Base-by-base conservation (phyloP, 352 stramenopile species). In the Pythium brachiatum region DNA sequence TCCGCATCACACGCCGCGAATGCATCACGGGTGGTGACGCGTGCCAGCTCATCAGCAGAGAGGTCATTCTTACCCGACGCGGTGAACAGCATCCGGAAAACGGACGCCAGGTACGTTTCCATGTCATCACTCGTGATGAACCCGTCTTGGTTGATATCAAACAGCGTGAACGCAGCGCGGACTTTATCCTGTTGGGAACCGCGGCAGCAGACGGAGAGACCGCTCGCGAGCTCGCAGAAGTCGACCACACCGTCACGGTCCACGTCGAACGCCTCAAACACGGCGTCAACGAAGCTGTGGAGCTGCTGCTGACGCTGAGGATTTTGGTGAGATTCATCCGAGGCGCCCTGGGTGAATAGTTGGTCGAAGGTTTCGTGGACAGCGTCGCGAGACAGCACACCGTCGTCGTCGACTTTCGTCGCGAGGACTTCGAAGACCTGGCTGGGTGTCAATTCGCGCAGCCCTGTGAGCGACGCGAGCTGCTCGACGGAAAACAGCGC, bases 101-200 rank as follows among this genome's bases (percentile, higher is more conserved):
- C 86, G 0, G 84, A 94, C 11, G 80, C 66, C 43, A 96, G 64
- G 48, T 96, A 97, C 50, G 80, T 95, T 66, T 90, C 78, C 77
- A 97, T 93, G 64, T 97, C 88, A 43, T 89, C 73, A 8, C 65
- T 64, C 11, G 81, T 86, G 54, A 97, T 93, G 60, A 81, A 94
- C 0, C 87, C 86, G 36, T 97, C 88, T 60, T 90, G 79, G 56
- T 96, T 90, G 58, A 95, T 79, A 59, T 97, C 89, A 63, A 95
- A 96, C 12, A 97, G 69, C 31, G 75, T 79, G 50, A 97, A 97
- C 3, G 86, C 84, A 2, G 85, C 78, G 29, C 83, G 76, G 12
- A 94, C 76, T 66, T 95, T 95, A 29, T 96, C 86, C 50, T 88
- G 68, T 44, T 94, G 83, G 0, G 78, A 83, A 3, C 89, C 89